Percentiles rank a stretch among this genome's conserved stretches.
phyloP scores from a whole-genome alignment of 495 filamentous ascomycete genomes.

The Neurospora hispaniola region DNA sequence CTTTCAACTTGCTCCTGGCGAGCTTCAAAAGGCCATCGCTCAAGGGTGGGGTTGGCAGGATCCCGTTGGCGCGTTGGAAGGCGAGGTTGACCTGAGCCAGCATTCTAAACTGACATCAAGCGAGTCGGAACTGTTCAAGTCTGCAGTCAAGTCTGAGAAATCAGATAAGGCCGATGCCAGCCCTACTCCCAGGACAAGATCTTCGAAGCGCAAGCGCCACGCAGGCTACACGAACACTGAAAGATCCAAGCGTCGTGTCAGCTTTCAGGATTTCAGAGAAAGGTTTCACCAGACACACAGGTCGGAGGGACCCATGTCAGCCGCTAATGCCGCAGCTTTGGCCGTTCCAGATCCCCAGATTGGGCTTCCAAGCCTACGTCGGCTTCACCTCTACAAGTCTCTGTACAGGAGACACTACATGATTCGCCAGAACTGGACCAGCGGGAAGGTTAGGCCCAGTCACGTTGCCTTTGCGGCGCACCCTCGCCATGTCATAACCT shows the following conservation, averaged over 20 bases:
- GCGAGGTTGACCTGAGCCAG: conserved; percentile 66
- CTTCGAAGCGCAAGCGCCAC: conserved; percentile 33
- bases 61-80: conserved; percentile 61
- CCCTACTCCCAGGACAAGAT: conserved; percentile 17
- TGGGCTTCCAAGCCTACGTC: conserved; percentile 66
- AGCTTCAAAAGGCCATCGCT: conserved; percentile 73
- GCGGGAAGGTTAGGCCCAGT: conserved; percentile 69
- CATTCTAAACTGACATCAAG: conserved; percentile 35
- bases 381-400: conserved; percentile 89
- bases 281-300: conserved; percentile 27
- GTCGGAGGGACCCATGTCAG: conserved; percentile 75
- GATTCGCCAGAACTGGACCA: conserved; percentile 86
- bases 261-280: conserved; percentile 28
- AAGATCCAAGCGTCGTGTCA: conserved; percentile 43
- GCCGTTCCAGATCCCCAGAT: conserved; percentile 75
- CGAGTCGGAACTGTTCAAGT: conserved; percentile 35
- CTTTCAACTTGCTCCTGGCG: conserved; percentile 65
- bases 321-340: conserved; percentile 67
- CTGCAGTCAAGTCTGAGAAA: conserved; percentile 25
- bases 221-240: conserved; percentile 32
- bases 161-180: conserved; percentile 3
- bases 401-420: conserved; percentile 86
- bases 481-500: conserved; percentile 93
- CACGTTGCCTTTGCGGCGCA: conserved; percentile 96
- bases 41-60: conserved; percentile 99